Conservation (phyloP, 2,329 filamentous ascomycete genomes). For the Mycogone perniciosa region DNA sequence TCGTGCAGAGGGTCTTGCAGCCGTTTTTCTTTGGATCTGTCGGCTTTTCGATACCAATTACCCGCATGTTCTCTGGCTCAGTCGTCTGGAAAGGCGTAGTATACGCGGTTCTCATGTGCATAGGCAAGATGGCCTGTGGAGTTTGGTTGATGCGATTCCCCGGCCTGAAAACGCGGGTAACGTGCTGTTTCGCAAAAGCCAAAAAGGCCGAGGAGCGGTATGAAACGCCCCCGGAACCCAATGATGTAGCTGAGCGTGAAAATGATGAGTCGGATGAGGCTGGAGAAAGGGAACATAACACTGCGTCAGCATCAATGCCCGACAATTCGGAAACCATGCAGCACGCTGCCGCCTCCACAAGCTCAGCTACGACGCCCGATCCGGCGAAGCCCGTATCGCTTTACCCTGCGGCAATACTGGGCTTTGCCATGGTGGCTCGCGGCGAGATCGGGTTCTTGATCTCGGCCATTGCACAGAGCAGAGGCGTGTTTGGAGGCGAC, state of each 20-base stretch:
- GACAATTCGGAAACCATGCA: background rate
- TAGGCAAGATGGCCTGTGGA: conserved; percentile 56
- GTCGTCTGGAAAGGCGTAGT: conserved; percentile 68
- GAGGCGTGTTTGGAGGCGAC: conserved; percentile 1
- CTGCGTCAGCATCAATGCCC: background rate
- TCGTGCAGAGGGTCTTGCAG: conserved; percentile 48
- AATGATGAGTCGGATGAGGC: too few relatives aligned
- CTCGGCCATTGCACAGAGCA: conserved; percentile 6
- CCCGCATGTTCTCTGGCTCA: conserved; percentile 55
- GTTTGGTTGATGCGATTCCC: conserved; percentile 43
- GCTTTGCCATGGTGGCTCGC: conserved; percentile 4
- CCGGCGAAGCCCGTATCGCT: conserved; percentile 1
- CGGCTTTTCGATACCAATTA: conserved; percentile 73
- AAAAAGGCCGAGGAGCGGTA: too few relatives aligned
- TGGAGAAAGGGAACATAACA: too few relatives aligned
- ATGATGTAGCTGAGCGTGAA: too few relatives aligned
- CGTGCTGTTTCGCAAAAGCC: too few relatives aligned
- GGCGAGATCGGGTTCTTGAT: conserved; percentile 9
- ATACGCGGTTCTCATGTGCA: conserved; percentile 63
- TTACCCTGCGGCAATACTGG: conserved; percentile 8
- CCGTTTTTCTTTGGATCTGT: conserved; percentile 72
- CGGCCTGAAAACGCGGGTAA: too few relatives aligned
- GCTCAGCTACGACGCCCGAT: background rate
- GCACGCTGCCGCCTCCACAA: background rate
- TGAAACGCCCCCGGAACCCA: too few relatives aligned